Conservation (phyloP, 2,329 filamentous ascomycete species). For the Penicillium sp. region DNA sequence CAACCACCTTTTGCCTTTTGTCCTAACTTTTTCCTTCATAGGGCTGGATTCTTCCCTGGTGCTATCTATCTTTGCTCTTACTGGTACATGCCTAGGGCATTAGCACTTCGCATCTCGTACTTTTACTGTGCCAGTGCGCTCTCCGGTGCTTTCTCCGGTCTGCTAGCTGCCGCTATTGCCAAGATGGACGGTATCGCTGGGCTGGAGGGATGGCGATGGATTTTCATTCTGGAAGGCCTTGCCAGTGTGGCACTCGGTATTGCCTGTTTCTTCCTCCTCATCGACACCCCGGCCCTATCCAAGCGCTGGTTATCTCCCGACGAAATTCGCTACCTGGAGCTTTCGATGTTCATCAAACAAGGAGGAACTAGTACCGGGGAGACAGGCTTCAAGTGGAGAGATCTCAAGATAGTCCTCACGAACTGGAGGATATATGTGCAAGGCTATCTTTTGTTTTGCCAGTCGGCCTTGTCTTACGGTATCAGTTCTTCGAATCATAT, state of each 20-base stretch:
- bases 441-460: constrained; percentile 30
- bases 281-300: constrained; percentile 40
- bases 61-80: constrained; percentile 26
- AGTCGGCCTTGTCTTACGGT: constrained; percentile 24
- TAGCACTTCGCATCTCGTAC: constrained; percentile 21
- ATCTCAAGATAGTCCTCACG: constrained; percentile 34
- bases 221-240: constrained; percentile 49
- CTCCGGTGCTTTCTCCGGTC: constrained; percentile 48
- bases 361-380: constrained; percentile 7
- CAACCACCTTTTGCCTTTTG: background rate
- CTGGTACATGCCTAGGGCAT: constrained; percentile 21
- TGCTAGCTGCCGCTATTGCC: constrained; percentile 50
- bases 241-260: constrained; percentile 42
- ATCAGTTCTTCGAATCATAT: constrained; percentile 10
- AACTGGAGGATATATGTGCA: constrained; percentile 40
- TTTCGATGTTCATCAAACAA: constrained; percentile 35
- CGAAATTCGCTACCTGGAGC: constrained; percentile 39
- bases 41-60: constrained; percentile 26
- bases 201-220: constrained; percentile 48
- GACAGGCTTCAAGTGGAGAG: constrained; percentile 27
- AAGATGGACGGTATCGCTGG: constrained; percentile 49
- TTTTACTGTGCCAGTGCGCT: constrained; percentile 28
- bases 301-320: constrained; percentile 38
- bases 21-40: background rate
- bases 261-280: constrained; percentile 42